Conservation (phyloP, 2,329 filamentous ascomycete species). For the Pseudocercospora crystallina region DNA sequence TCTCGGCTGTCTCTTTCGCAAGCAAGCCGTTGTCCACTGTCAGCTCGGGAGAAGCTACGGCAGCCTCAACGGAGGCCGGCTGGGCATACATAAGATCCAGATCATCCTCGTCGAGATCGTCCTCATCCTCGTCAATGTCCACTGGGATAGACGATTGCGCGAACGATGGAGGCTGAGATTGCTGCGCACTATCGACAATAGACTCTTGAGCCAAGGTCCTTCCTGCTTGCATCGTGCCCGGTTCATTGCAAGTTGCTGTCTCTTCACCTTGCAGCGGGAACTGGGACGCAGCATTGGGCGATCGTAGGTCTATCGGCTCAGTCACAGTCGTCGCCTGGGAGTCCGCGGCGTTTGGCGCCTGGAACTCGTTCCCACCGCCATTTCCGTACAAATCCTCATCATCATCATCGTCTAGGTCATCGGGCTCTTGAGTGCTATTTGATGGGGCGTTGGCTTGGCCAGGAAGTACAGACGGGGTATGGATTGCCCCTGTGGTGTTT, state of each 20-base stretch:
- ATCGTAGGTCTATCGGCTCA: neutral
- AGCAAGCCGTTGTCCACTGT: neutral
- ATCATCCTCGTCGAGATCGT: conserved; percentile 10
- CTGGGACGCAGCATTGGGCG: no score
- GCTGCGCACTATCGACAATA: no score
- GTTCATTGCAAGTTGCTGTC: no score
- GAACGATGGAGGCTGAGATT: no score
- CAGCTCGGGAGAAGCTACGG: neutral
- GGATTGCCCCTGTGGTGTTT: no score
- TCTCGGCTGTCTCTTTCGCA: neutral
- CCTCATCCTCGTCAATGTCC: neutral
- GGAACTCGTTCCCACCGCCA: neutral
- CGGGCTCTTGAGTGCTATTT: neutral
- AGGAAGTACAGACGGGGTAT: no score
- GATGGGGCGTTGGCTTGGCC: no score
- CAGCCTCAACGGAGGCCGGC: neutral
- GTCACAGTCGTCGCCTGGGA: conserved; percentile 7
- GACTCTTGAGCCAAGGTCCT: no score
- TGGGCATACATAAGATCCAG: conserved; percentile 12
- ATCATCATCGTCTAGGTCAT: conserved; percentile 15
- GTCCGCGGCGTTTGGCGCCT: neutral
- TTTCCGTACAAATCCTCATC: conserved; percentile 15
- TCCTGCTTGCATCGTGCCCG: no score
- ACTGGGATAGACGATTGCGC: no score
- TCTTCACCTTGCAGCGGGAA: no score